Evolutionary conservation across 768 basidiomycete genomes (phyloP), one percentile per base, ranked within the genome.

Genomic region (Lentinula boryana): DNA sequence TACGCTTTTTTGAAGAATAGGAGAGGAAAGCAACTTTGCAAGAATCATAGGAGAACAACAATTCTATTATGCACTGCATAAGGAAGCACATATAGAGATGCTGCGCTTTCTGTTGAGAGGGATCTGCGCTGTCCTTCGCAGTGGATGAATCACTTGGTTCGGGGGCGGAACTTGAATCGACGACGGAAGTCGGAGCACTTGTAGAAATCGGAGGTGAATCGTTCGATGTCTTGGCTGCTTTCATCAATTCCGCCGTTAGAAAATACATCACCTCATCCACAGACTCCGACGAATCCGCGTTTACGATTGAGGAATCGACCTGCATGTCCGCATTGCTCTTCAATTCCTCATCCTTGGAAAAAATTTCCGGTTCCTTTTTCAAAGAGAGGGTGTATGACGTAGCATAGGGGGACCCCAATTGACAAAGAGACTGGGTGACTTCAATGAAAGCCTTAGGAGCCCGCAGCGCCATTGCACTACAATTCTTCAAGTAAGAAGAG

Each of bases 1-100:
- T 66, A 32, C 84, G 83, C 69, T 84, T 87, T 74, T 87, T 89
- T 4, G 85, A 80, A 0, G 85, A 83, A 67, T 84, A 93, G 0
- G 91, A 88, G 56, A 97, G 71, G 73, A 99, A 93, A 5, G 89
- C 86, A 27, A 86, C 70, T 72, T 98, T 99, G 84, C 93, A 95
- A 5, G 85, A 72, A 65, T 94, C 89, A 67, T 98, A 99, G 12
- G 94, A 98, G 63, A 96, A 93, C 12, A 97, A 74, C 9, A 98
- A 77, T 74, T 99, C 97, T 2, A 94, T 92, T 50, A 98, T 77
- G 65, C 87, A 89, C 69, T 95, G 91, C 89, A 95, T 93, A 63
- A 93, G 74, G 80, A 95, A 93, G 68, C 87, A 90, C 15, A 82
- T 77, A 67, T 90, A 91, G 60, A 80, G 72, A 74, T 78, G 73